A percentile compares a stretch with the other conserved stretches of the same genome.
Conservation (phyloP, 2,329 filamentous ascomycete species). For the Aspergillus ustus region DNA sequence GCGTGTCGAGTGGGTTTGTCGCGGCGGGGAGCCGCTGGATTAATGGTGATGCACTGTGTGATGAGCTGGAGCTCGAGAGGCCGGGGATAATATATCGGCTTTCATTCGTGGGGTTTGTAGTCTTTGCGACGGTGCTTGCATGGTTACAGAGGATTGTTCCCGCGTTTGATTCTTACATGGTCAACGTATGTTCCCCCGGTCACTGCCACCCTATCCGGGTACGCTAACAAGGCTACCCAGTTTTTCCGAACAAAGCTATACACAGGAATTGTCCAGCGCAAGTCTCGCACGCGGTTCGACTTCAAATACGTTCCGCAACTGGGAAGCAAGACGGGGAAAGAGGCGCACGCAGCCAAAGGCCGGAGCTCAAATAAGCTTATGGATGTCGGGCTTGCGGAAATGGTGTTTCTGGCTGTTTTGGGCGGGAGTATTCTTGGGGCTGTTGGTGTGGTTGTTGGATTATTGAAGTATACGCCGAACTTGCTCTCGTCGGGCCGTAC, state of each 20-base stretch:
- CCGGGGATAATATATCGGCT: slow-evolving; percentile 39
- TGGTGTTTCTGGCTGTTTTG: not conserved
- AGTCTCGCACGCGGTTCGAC: slow-evolving; percentile 37
- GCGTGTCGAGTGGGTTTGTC: slow-evolving; percentile 42
- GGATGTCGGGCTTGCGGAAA: not conserved
- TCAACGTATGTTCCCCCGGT: slow-evolving; percentile 24
- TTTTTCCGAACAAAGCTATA: slow-evolving; percentile 30
- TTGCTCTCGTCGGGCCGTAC: not conserved
- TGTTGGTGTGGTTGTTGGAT: not conserved
- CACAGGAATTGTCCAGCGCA: slow-evolving; percentile 34
- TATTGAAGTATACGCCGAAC: not conserved
- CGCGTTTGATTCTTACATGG: slow-evolving; percentile 29
- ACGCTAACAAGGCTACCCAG: not conserved
- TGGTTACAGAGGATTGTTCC: slow-evolving; percentile 32
- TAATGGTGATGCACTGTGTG: slow-evolving; percentile 45
- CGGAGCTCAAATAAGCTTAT: not conserved
- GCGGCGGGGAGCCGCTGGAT: slow-evolving; percentile 45
- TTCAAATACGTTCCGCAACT: slow-evolving; percentile 39
- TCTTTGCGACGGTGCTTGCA: slow-evolving; percentile 23
- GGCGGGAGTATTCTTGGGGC: not conserved
- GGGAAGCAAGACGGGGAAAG: slow-evolving; percentile 15
- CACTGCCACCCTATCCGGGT: too few species aligned
- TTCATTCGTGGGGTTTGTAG: not conserved
- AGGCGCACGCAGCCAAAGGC: not conserved
- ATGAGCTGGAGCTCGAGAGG: slow-evolving; percentile 39